These are phyloP conservation scores for Lecanosticta acicola DNA, from an alignment of 2,329 filamentous ascomycete species.

Conservation along the genomic window DNA sequence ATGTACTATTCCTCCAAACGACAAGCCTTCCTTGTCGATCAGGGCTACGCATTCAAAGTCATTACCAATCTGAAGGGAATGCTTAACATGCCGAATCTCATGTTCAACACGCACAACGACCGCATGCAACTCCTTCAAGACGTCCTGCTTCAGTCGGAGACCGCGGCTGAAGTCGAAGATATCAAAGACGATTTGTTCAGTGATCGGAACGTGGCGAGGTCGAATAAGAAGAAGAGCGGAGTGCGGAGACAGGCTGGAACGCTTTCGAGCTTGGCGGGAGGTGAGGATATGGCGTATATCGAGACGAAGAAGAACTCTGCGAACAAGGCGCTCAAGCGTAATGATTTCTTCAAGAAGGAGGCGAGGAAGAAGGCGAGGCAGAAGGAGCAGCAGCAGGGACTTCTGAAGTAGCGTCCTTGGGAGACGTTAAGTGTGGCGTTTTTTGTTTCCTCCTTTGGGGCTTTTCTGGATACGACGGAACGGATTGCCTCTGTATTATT, in stretches of 20 bases:
- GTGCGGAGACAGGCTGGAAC: constrained; percentile 77
- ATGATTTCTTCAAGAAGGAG: constrained; percentile 43
- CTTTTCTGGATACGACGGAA: neutral
- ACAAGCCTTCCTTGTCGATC: constrained; percentile 94
- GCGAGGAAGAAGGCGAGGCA: constrained; percentile 32
- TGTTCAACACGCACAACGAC: constrained; percentile 72
- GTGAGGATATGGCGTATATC: constrained; percentile 87
- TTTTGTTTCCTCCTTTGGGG: neutral
- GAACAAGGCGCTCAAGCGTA: constrained; percentile 45
- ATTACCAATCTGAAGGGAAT: constrained; percentile 94
- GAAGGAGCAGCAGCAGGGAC: constrained; percentile 19
- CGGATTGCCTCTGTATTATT: neutral
- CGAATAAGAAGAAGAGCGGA: constrained; percentile 44
- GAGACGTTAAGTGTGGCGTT: no score
- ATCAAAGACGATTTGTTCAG: constrained; percentile 64
- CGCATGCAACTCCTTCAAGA: constrained; percentile 82
- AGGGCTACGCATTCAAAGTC: constrained; percentile 98
- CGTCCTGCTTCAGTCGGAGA: constrained; percentile 81
- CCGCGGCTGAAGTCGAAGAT: constrained; percentile 63
- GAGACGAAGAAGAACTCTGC: constrained; percentile 42
- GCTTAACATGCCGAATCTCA: constrained; percentile 72
- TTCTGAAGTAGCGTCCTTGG: neutral
- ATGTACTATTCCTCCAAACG: constrained; percentile 97
- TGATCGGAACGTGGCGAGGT: constrained; percentile 43
- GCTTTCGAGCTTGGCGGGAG: constrained; percentile 79